phyloP scores from a whole-genome alignment of 2,329 filamentous ascomycete genomes.

The Fusarium robinianum region DNA sequence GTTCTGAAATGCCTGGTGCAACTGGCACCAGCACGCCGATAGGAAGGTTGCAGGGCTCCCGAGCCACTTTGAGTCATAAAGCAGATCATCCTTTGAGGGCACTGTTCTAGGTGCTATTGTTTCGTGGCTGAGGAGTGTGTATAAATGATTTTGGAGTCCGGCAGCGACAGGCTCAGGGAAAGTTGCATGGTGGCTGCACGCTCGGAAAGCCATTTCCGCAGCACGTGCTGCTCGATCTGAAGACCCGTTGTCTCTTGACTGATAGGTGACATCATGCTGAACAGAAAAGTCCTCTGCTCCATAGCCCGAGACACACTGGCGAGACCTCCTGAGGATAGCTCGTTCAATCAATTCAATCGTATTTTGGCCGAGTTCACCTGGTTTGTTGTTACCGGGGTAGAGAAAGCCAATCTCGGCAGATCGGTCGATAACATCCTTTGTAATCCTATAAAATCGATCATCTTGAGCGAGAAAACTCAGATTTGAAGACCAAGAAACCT shows the following conservation, averaged over 20 bases:
- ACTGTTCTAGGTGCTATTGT: not conserved
- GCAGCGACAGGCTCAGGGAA: not conserved
- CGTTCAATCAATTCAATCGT: slow-evolving; percentile 13
- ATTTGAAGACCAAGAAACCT: slow-evolving; percentile 46
- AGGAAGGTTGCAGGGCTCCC: not conserved
- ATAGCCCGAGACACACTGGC: slow-evolving; percentile 16
- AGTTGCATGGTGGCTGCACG: not conserved
- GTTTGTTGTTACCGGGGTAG: not conserved
- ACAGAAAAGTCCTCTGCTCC: slow-evolving; percentile 27
- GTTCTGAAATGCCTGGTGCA: slow-evolving; percentile 22
- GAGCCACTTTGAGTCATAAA: slow-evolving; percentile 28
- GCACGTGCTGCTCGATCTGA: not conserved
- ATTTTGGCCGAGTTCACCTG: accelerated
- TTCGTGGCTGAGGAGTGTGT: not conserved
- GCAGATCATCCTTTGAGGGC: not conserved
- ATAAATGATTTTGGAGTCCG: not conserved
- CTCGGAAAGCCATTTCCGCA: not conserved
- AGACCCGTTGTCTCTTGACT: slow-evolving; percentile 2
- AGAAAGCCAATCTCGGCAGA: slow-evolving; percentile 17
- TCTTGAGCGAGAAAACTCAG: slow-evolving; percentile 53
- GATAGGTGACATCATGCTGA: slow-evolving; percentile 15
- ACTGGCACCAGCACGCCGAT: slow-evolving; percentile 17
- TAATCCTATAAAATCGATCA: slow-evolving; percentile 42
- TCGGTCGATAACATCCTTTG: not conserved
- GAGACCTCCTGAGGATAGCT: slow-evolving; percentile 18